Base-by-base conservation (phyloP, 495 filamentous ascomycete genomes). In the Aspergillus olivimuriae region DNA sequence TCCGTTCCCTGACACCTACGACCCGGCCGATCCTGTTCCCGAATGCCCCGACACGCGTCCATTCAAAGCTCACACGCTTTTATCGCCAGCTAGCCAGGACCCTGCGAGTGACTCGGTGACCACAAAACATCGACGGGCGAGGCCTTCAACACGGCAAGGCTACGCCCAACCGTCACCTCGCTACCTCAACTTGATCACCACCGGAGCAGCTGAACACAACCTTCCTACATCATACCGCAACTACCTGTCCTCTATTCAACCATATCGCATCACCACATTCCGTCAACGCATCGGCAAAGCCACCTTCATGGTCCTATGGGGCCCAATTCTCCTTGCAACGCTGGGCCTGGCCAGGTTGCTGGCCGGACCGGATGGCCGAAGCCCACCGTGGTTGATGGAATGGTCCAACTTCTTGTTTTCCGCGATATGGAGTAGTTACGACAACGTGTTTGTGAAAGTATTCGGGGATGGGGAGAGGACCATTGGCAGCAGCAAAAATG, bases 381-480 rank as follows among this genome's bases (percentile, higher is more conserved):
- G 66, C 41, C 87, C 89, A 4, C 36, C 41, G 15, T 95, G 89
- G 89, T 24, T 89, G 35, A 66, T 57, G n/a, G 52, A 35, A 17
- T 20, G 75, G 2, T 61, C 57, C 16, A 71, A 69, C 23, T 49
- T 60, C 4, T 2, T 86, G 1, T 75, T 83, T 34, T 63, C 58
- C 18, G 35, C 60, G 0, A 60, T 89, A 46, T 98, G 92, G 92
- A 51, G 43, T 47, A 76, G 61, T 41, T 94, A 98, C 70, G 91
- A 96, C 68, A 30, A 9, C 2, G 53, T 82, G 18, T 86, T 86
- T 40, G 77, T 75, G 51, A 52, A 43, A 18, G 10, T 85, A 0
- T 95, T 94, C 69, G 89, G 91, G 21, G 85, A 96, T 57, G 92
- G 92, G 12, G 92, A 96, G 77, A 74, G 85, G 62, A 92, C 88